Conservation (phyloP, 2,329 filamentous ascomycete genomes). For the Pseudodiploospora longispora region DNA sequence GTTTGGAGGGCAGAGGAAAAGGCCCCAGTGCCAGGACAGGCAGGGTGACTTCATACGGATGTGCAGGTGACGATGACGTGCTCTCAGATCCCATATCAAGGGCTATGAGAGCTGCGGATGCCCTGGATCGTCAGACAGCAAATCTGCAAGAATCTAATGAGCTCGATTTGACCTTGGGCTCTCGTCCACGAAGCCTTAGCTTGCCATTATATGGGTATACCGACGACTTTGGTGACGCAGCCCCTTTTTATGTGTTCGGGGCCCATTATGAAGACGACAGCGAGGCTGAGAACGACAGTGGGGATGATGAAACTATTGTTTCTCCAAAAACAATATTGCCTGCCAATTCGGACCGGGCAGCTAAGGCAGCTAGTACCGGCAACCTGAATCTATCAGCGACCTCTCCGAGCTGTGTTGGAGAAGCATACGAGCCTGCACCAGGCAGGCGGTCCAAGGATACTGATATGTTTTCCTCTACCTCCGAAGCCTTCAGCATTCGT, state of each 20-base stretch:
- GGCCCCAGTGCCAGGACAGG: constrained; percentile 13
- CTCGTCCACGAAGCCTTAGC: constrained; percentile 40
- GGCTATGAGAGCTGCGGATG: constrained; percentile 53
- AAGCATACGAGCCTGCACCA: constrained; percentile 18
- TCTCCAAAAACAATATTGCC: constrained; percentile 4
- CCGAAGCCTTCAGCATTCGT: constrained; percentile 25
- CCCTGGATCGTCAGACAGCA: constrained; percentile 47
- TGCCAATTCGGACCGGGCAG: constrained; percentile 6
- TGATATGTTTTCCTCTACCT: constrained; percentile 20
- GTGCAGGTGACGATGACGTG: constrained; percentile 12
- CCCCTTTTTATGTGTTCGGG: constrained; percentile 43
- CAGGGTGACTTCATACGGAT: constrained; percentile 10
- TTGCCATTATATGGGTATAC: constrained; percentile 38
- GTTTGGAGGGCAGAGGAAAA: constrained; percentile 20
- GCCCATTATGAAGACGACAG: constrained; percentile 18
- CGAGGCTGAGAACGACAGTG: constrained; percentile 12
- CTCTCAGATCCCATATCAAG: constrained; percentile 41
- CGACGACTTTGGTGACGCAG: constrained; percentile 34
- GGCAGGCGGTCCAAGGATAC: not conserved
- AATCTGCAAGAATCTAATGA: constrained; percentile 42
- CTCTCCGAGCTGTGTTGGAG: constrained; percentile 27
- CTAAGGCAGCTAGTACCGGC: constrained; percentile 21
- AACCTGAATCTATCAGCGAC: constrained; percentile 18
- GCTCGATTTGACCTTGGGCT: constrained; percentile 35
- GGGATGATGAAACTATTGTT: constrained; percentile 9